A percentile compares a stretch with the other conserved stretches of the same genome.
Evolutionary conservation across 2,329 filamentous ascomycete species (phyloP).

Genomic region (Hirsutella thompsonii): DNA sequence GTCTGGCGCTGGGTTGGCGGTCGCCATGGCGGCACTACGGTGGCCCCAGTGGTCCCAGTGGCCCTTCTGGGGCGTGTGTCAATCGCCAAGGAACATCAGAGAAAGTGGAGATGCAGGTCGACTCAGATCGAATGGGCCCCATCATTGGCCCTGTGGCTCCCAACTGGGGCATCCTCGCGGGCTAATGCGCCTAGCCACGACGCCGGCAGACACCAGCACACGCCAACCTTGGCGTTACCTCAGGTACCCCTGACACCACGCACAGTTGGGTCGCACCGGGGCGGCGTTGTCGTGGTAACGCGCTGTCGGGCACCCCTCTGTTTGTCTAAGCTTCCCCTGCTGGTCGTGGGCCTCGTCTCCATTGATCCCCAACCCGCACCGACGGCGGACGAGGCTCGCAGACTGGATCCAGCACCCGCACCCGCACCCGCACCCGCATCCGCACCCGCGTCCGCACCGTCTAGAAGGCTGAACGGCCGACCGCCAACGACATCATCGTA

Average conservation of each 20-base stretch:
- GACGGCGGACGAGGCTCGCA: not conserved
- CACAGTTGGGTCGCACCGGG: not conserved
- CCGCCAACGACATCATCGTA: not conserved
- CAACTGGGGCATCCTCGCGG: not conserved
- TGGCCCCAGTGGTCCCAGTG: not conserved
- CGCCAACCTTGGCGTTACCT: too few species aligned
- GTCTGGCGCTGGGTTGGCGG: slow-evolving; percentile 1
- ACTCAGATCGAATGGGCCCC: not conserved
- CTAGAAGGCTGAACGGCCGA: not conserved
- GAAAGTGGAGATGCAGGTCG: not conserved
- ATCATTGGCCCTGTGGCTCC: not conserved
- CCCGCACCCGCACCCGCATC: too few species aligned
- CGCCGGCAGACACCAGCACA: too few species aligned
- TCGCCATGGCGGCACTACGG: slow-evolving; percentile 8
- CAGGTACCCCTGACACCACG: not conserved
- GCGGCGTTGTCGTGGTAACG: slow-evolving; percentile 7
- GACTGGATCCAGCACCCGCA: not conserved
- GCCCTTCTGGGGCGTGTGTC: not conserved
- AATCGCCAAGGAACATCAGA: not conserved
- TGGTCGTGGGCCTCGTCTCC: not conserved
- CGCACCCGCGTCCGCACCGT: too few species aligned
- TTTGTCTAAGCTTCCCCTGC: slow-evolving; percentile 6
- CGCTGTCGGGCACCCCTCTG: slow-evolving; percentile 5
- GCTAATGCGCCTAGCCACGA: not conserved
- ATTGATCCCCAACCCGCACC: not conserved